Evolutionary conservation across 176 grass and related monocot species (phyloP).

Genomic region (Ananas comosus): DNA sequence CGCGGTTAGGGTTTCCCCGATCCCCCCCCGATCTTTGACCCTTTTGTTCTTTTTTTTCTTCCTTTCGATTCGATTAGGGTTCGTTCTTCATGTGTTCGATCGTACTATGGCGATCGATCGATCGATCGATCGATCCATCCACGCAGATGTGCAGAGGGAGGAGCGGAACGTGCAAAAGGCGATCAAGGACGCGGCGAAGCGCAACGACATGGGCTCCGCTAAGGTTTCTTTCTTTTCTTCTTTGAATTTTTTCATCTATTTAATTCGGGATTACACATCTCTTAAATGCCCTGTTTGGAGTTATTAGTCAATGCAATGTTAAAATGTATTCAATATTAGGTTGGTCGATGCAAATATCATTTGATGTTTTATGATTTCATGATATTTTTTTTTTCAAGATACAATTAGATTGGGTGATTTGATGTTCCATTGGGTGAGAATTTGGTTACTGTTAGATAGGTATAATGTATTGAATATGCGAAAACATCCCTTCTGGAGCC

Average conservation of each 20-base stretch:
- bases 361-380: too few species aligned
- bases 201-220: constrained; percentile 88
- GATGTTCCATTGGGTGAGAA: too few species aligned
- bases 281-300: neutral
- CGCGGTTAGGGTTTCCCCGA: constrained; percentile 23
- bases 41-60: neutral
- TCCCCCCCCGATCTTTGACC: neutral
- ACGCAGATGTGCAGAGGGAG: constrained; percentile 74
- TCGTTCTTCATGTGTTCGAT: neutral
- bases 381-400: too few species aligned
- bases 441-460: too few species aligned
- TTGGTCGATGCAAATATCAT: too few species aligned
- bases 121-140: neutral
- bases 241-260: neutral
- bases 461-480: too few species aligned
- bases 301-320: too few species aligned
- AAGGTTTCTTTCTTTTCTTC: constrained; percentile 28
- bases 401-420: too few species aligned
- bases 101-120: neutral
- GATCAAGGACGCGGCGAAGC: constrained; percentile 77
- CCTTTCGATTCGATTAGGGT: neutral
- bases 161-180: constrained; percentile 90
- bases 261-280: neutral
- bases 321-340: too few species aligned
- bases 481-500: too few species aligned